Evolutionary conservation across 208 protist genomes (phyloP).

Genomic region (Trypanosomatidae sp.): DNA sequence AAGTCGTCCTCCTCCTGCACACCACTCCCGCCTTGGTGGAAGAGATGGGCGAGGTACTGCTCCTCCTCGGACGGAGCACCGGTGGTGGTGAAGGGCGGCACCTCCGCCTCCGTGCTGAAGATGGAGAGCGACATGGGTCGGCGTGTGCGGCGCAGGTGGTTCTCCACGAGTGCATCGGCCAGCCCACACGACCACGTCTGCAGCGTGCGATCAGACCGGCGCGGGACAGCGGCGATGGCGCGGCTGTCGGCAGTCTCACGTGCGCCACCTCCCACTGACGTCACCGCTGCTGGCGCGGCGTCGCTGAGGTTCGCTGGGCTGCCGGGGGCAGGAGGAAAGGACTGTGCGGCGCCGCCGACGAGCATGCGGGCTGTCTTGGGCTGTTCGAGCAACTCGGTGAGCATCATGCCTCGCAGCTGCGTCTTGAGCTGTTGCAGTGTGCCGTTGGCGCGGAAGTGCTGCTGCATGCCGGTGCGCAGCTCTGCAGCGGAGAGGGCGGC

Average conservation of each 20-base stretch:
- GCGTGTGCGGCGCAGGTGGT: conserved; percentile 75
- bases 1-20: conserved; percentile 25
- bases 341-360: conserved; percentile 12
- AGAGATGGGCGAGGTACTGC: conserved; percentile 49
- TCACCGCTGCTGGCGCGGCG: not conserved
- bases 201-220: conserved; percentile 17
- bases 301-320: conserved; percentile 1
- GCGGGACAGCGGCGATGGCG: not conserved
- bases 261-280: too few relatives aligned
- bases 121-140: conserved; percentile 78
- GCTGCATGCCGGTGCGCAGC: conserved; percentile 74
- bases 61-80: conserved; percentile 45
- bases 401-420: conserved; percentile 77
- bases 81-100: conserved; percentile 53
- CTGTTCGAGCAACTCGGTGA: conserved; percentile 66
- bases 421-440: conserved; percentile 76
- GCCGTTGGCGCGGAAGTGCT: conserved; percentile 73
- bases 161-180: conserved; percentile 77
- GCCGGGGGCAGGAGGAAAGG: not conserved
- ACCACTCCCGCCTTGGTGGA: conserved; percentile 12
- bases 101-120: conserved; percentile 80
- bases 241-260: not conserved
- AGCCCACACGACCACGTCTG: conserved; percentile 56
- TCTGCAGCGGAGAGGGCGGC: conserved; percentile 48
- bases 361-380: conserved; percentile 29